Conservation (phyloP, 2,329 filamentous ascomycete species). For the Ophiobolus disseminans region DNA sequence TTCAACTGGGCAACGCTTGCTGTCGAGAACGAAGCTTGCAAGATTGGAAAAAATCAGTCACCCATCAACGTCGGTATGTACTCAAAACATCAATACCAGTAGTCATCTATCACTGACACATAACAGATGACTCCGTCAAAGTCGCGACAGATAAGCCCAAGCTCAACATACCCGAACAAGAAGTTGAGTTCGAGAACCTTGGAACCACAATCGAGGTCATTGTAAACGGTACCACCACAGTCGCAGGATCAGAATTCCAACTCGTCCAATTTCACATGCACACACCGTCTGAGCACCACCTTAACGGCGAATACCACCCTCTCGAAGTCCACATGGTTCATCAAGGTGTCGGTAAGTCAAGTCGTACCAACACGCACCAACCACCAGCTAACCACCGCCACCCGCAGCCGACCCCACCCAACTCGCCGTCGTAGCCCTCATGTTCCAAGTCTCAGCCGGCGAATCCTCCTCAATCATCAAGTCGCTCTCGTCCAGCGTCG, state of each 20-base stretch:
- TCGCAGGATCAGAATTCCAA: slow-evolving; percentile 51
- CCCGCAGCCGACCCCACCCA: slow-evolving; percentile 39
- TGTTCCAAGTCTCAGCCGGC: slow-evolving; percentile 52
- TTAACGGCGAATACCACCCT: slow-evolving; percentile 57
- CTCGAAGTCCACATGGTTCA: slow-evolving; percentile 67
- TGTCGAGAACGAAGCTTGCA: slow-evolving; percentile 56
- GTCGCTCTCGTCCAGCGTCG: slow-evolving; percentile 42
- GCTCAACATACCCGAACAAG: slow-evolving; percentile 51
- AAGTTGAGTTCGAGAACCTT: slow-evolving; percentile 63
- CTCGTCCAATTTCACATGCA: slow-evolving; percentile 68
- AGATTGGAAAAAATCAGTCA: slow-evolving; percentile 60
- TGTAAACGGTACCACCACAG: slow-evolving; percentile 57
- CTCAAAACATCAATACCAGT: background rate
- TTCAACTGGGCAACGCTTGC: slow-evolving; percentile 61
- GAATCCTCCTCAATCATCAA: slow-evolving; percentile 40
- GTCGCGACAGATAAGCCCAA: slow-evolving; percentile 38
- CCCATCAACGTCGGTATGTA: slow-evolving; percentile 61
- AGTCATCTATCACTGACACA: slow-evolving; percentile 12
- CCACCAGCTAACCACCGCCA: background rate
- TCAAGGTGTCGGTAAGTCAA: slow-evolving; percentile 52
- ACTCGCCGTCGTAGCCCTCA: slow-evolving; percentile 52
- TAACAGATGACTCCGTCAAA: slow-evolving; percentile 39
- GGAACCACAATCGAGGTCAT: slow-evolving; percentile 65
- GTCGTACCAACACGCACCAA: slow-evolving; percentile 4
- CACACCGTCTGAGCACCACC: slow-evolving; percentile 65